phyloP scores from a whole-genome alignment of 2,329 filamentous ascomycete species.

The Fusarium papillatum region DNA sequence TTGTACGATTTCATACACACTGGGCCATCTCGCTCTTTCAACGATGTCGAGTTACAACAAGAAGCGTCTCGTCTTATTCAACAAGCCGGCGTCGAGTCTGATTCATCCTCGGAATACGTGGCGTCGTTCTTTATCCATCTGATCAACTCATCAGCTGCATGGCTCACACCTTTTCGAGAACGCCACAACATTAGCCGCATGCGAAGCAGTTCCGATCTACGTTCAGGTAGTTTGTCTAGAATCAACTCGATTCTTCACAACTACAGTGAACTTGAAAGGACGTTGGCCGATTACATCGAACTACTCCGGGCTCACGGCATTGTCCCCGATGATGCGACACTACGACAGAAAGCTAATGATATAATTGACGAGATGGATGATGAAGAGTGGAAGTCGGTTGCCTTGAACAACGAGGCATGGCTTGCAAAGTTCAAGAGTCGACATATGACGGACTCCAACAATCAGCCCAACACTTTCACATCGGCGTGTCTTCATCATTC shows the following conservation, averaged over 20 bases:
- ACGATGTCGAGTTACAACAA: neutral
- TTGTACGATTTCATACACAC: neutral
- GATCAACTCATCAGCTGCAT: neutral
- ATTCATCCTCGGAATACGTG: neutral
- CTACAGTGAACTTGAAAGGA: neutral
- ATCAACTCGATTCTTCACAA: conserved; percentile 2
- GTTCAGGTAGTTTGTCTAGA: neutral
- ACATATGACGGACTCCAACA: neutral
- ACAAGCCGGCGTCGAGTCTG: neutral
- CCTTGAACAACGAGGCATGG: neutral
- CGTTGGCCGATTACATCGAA: neutral
- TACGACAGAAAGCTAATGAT: neutral
- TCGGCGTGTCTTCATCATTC: neutral
- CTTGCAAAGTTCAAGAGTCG: neutral
- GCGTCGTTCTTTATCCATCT: neutral
- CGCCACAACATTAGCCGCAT: neutral
- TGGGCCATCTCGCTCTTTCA: neutral
- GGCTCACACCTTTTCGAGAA: neutral
- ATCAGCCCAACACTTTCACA: neutral
- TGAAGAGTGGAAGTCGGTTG: neutral
- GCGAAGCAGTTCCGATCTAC: neutral
- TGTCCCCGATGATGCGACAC: neutral
- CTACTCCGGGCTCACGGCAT: neutral
- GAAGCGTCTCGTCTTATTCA: neutral
- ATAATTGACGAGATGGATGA: neutral